Base-by-base conservation (phyloP, 106 monocot species). In the Phalaenopsis aphrodite region DNA sequence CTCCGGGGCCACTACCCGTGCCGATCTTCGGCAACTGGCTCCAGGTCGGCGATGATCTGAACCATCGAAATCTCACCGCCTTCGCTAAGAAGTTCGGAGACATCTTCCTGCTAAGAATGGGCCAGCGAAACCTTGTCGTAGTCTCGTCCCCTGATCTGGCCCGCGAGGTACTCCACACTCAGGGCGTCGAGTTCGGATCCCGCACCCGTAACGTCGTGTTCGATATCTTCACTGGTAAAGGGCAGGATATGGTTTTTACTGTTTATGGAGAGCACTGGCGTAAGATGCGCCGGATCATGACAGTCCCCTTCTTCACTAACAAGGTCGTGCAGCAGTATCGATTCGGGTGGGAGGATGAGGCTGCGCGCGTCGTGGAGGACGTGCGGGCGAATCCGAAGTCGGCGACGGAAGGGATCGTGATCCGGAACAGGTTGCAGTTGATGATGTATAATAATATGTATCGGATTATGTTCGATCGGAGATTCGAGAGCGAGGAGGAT, bases 171-270 rank as follows among this genome's bases (percentile, higher is more conserved):
- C 84, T 90, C 69, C 89, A 90, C 85, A 85, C 89, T 8, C 87
- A 87, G 69, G 89, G 90, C 19, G 87, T 87, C 39, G 90, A 90
- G 81, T 90, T 90, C 72, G 90, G 90, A 23, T 90, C 90, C 68
- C 83, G 90, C 66, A 83, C 87, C 36, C 80, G 87, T 30, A 90
- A 90, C 81, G 85, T 87, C 30, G 90, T 87, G 21, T 83, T 90
- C 81, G 87, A 90, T 80, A 83, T 90, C 75, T 90, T 87, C 85
- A 85, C 87, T 64, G 87, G 87, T 18, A 81, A 87, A 19, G 90
- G 87, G 43, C 90, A 90, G 83, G 90, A 90, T 81, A 90, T 90
- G 90, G 87, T 87, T 47, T 90, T 90, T 85, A 87, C 90, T 41
- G 87, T 85, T 80, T 90, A 90, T 65, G 85, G 90, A 30, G 90